phyloP scores from a whole-genome alignment of 495 filamentous ascomycete species.

The Letharia columbiana region DNA sequence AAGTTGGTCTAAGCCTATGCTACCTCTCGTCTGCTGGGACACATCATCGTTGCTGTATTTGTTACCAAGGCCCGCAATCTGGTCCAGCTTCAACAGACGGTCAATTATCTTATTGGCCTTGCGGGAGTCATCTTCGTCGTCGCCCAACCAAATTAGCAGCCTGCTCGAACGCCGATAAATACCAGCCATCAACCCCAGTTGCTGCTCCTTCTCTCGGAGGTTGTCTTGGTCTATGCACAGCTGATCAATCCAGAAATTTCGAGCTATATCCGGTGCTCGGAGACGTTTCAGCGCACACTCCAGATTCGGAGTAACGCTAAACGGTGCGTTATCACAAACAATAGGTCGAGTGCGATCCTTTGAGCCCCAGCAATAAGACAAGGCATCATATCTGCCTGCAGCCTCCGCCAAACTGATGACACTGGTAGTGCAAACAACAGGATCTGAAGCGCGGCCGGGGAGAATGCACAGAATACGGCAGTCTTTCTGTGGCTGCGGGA shows the following conservation, averaged over 20 bases:
- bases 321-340: background rate
- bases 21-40: background rate
- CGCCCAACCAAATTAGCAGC: conserved; percentile 1
- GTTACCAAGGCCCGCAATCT: background rate
- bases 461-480: background rate
- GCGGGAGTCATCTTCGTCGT: background rate
- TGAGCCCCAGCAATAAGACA: conserved; percentile 2
- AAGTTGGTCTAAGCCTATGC: background rate
- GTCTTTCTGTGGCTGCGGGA: background rate
- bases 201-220: background rate
- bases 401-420: background rate
- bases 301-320: background rate
- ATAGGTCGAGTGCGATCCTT: background rate
- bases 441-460: background rate
- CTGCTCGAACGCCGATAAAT: background rate
- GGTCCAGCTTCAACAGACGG: background rate
- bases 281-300: conserved; percentile 1
- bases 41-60: background rate
- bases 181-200: background rate
- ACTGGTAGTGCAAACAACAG: background rate
- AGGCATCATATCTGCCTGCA: background rate
- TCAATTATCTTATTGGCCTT: background rate
- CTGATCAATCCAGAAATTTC: background rate
- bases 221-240: background rate
- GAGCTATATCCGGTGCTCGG: background rate